Percentiles rank a stretch among this genome's conserved stretches.
These are phyloP conservation scores for Aspergillus sp. DNA, from an alignment of 2,329 filamentous ascomycete species.

Conservation along the genomic window DNA sequence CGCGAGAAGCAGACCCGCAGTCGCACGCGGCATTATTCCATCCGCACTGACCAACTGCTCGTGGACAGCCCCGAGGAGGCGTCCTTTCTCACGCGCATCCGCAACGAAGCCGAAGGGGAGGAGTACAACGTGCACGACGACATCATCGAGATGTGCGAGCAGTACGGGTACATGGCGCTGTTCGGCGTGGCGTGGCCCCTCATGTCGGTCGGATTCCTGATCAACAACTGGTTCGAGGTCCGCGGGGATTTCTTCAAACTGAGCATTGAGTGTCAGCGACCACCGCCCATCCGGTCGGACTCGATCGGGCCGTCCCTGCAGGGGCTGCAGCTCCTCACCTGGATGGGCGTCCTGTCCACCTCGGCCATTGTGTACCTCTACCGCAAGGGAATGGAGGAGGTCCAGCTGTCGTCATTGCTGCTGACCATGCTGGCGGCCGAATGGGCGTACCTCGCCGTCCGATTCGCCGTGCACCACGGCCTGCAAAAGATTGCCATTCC, in stretches of 20 bases:
- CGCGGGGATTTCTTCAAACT: constrained; percentile 94
- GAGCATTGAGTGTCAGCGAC: constrained; percentile 81
- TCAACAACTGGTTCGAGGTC: constrained; percentile 96
- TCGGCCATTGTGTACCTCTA: constrained; percentile 89
- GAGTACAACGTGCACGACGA: constrained; percentile 88
- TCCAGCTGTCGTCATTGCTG: constrained; percentile 74
- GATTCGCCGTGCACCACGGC: constrained; percentile 67
- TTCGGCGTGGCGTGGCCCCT: constrained; percentile 95
- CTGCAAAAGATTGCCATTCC: constrained; percentile 78
- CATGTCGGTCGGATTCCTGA: constrained; percentile 81
- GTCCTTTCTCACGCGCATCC: constrained; percentile 75
- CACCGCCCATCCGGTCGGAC: constrained; percentile 85
- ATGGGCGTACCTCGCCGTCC: constrained; percentile 75
- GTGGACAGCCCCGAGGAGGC: constrained; percentile 75
- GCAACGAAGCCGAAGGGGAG: constrained; percentile 77
- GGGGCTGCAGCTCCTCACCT: constrained; percentile 83
- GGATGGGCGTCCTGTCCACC: constrained; percentile 86
- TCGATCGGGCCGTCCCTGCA: constrained; percentile 93
- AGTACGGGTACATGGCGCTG: constrained; percentile 83
- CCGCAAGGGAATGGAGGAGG: constrained; percentile 63
- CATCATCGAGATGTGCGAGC: constrained; percentile 89
- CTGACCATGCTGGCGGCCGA: constrained; percentile 78
- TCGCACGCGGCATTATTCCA: constrained; percentile 24
- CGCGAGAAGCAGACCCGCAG: constrained; percentile 25
- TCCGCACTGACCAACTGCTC: constrained; percentile 46